Base-by-base conservation (phyloP, 2,329 filamentous ascomycete genomes). In the Fusarium vanettenii region DNA sequence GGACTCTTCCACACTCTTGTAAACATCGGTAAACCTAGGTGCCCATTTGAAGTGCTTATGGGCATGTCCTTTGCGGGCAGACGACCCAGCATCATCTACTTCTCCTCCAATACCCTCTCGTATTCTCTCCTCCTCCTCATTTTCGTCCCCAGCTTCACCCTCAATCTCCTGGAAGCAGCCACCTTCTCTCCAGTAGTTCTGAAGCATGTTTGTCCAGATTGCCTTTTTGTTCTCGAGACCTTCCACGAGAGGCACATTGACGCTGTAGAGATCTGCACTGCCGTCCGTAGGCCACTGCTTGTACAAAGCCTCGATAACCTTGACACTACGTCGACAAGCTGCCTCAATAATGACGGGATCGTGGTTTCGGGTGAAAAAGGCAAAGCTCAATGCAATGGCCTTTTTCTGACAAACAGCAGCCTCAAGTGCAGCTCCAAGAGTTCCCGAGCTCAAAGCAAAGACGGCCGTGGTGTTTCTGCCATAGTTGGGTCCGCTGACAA, bases 21-120 rank as follows among this genome's bases (percentile, higher is more conserved):
- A 95, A 3, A 98, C 95, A 82, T 97, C 95, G 37, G 90, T 88
- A 83, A 98, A 97, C 73, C 90, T 91, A 3, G 96, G 97, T 57
- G 94, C 91, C 97, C 97, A 98, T 84, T 96, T 97, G 87, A 98
- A 98, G 83, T 97, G 94, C 82, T 94, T 94, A 83, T 97, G 94
- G 66, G 87, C 89, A 81, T 95, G 92, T 33, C 88, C 85, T 45
- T 84, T 79, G 45, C 67, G 64, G 13, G 61, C 79, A 43, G 78
- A 75, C 75, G 67, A 65, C 7, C 66, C 81, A 55, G 80, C 76
- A 67, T 72, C 84, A 55, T 83, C 84, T 60, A 86, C 85, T 75
- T 85, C 85, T 5, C 85, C 85, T 25, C 87, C 87, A 66, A 92
- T 89, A 22, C 89, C 89, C 80, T 93, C 90, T 56, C 95, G 89